Conservation (phyloP, 805 yeast species). For the Candida arabinofermentans region DNA sequence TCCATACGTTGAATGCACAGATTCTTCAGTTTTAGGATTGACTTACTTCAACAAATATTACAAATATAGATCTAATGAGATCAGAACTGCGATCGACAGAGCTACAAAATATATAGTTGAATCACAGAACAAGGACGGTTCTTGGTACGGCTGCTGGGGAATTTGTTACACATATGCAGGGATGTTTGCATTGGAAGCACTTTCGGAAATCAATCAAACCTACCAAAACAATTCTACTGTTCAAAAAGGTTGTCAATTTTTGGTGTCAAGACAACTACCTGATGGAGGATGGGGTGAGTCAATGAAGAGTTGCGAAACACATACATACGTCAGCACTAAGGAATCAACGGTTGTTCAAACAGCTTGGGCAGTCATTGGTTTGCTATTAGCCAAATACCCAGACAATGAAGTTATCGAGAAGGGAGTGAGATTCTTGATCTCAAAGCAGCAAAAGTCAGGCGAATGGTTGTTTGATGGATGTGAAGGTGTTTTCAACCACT, state of each 20-base stretch:
- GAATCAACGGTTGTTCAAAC: constrained; percentile 80
- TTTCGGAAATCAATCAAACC: constrained; percentile 59
- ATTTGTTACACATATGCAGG: constrained; percentile 93
- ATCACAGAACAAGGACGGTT: constrained; percentile 76
- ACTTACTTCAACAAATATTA: constrained; percentile 68
- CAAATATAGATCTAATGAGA: constrained; percentile 62
- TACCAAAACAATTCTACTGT: constrained; percentile 64
- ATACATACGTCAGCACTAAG: constrained; percentile 59
- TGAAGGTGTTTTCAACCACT: constrained; percentile 96
- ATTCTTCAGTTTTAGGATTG: constrained; percentile 87
- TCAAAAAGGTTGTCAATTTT: constrained; percentile 77
- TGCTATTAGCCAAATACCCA: constrained; percentile 80
- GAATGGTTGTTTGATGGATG: constrained; percentile 82
- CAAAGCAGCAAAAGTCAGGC: constrained; percentile 68
- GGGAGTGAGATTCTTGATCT: constrained; percentile 62
- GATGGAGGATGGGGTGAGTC: constrained; percentile 99
- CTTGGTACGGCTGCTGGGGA: constrained; percentile 99
- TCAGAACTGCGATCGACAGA: constrained; percentile 61
- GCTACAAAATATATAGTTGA: constrained; percentile 70
- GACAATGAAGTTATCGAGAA: constrained; percentile 52
- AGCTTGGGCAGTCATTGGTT: constrained; percentile 85
- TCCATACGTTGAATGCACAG: constrained; percentile 98
- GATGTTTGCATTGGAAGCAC: constrained; percentile 96
- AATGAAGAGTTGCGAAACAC: constrained; percentile 84
- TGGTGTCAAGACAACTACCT: constrained; percentile 64